These are phyloP conservation scores for Lactifluus rugatus DNA, from an alignment of 768 basidiomycete species.

Conservation along the genomic window DNA sequence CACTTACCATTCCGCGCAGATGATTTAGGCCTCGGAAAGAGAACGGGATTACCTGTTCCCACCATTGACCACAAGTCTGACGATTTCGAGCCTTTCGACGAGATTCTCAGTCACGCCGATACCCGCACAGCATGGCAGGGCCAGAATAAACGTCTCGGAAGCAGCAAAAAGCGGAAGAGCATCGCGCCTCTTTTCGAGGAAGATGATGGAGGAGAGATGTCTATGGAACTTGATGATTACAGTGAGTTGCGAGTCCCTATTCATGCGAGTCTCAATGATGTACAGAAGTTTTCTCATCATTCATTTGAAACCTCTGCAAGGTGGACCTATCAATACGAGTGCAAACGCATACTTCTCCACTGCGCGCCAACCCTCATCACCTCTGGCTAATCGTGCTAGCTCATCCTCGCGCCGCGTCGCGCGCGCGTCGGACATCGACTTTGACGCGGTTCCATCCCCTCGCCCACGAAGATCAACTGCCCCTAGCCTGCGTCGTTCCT, in stretches of 20 bases:
- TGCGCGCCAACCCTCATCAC: conserved; percentile 22
- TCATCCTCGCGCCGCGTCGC: conserved; percentile 26
- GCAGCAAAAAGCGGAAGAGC: conserved; percentile 33
- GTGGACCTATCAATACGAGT: conserved; percentile 18
- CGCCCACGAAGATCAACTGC: conserved; percentile 22
- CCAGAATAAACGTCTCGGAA: conserved; percentile 26
- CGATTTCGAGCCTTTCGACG: conserved; percentile 75
- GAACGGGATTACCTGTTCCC: conserved; percentile 61
- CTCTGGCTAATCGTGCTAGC: conserved; percentile 26
- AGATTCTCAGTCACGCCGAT: conserved; percentile 62
- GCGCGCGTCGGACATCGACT: conserved; percentile 28
- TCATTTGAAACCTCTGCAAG: background rate
- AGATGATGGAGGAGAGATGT: conserved; percentile 55
- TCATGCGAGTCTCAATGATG: background rate
- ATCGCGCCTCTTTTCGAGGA: conserved; percentile 25
- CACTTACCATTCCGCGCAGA: conserved; percentile 75
- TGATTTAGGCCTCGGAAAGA: conserved; percentile 69
- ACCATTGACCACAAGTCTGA: conserved; percentile 66
- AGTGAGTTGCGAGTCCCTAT: conserved; percentile 32
- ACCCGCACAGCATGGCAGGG: conserved; percentile 51
- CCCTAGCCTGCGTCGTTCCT: conserved; percentile 20
- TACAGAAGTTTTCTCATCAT: no score
- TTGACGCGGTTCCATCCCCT: conserved; percentile 29
- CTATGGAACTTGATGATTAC: conserved; percentile 65
- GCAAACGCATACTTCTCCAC: conserved; percentile 27